Base-by-base conservation (phyloP, 495 filamentous ascomycete genomes). In the Evernia prunastri region DNA sequence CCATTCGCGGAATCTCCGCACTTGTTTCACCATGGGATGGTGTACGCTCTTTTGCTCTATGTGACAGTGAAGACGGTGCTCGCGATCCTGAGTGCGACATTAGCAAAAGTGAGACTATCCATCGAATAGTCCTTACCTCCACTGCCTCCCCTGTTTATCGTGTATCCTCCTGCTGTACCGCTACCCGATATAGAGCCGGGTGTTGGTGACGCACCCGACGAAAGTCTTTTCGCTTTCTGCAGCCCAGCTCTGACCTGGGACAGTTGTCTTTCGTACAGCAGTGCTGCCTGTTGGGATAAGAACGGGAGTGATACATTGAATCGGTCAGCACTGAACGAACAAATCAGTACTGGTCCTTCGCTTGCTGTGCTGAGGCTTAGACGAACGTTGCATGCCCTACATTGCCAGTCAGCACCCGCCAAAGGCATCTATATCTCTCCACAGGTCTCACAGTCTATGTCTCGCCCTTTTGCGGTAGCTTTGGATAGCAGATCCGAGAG, bases 401-500 rank as follows among this genome's bases (percentile, higher is more conserved):
- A 57, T 39, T 63, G 12, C 12, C 25, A 36, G 71, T 83, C 65
- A 84, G 75, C 69, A 56, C 58, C 56, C 56, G 64, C 45, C 58
- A 45, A 56, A 63, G 53, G 37, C n/a, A 64, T n/a, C 13, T 54
- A 54, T 23, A 61, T 39, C 62, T 39, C 62, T 47, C 27, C 51
- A 23, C 36, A 27, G 25, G 53, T 36, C 85, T 72, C 84, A 96
- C 93, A 96, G 69, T 96, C 83, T 68, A 96, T 82, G 68, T 92
- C 88, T 63, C 84, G 86, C 63, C 86, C 85, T 49, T 88, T 89
- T n/a, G 57, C 51, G 12, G 81, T 86, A 64, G 79, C 82, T 61
- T 81, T 84, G 0, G 92, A 96, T 3, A 98, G 82, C 54, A 93
- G 83, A 67, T 88, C 87, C 94, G 94, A 97, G n/a, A 98, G 77